A percentile compares a stretch with the other conserved stretches of the same genome.
Evolutionary conservation across 768 basidiomycete species (phyloP).

Genomic region (Pisolithus microcarpus): DNA sequence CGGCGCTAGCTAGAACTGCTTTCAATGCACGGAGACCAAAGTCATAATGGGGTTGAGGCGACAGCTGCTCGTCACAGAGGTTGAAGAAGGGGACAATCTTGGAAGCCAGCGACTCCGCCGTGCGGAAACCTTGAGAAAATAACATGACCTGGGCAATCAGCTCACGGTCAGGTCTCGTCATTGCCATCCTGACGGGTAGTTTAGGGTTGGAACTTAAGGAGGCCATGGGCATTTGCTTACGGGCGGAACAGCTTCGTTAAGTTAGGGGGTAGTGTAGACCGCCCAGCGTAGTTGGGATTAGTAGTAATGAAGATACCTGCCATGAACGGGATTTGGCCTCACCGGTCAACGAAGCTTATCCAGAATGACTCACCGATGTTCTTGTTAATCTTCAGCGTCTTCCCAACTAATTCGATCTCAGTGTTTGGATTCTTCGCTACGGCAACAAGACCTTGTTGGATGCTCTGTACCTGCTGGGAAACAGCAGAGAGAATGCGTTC

Average conservation of each 20-base stretch:
- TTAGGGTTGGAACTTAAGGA: conserved; percentile 7
- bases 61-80: conserved; percentile 94
- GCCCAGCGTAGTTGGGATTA: conserved; percentile 97
- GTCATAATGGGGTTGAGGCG: conserved; percentile 97
- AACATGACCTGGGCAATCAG: conserved; percentile 99
- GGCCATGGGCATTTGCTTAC: conserved; percentile 38
- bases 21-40: conserved; percentile 97
- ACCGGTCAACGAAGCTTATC: not conserved
- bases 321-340: conserved; percentile 4
- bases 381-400: conserved; percentile 85
- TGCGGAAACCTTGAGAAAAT: conserved; percentile 98
- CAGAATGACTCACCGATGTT: conserved; percentile 63
- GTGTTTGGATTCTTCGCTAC: conserved; percentile 76
- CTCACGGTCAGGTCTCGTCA: conserved; percentile 97
- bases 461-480: conserved; percentile 97
- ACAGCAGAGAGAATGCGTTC: conserved; percentile 97
- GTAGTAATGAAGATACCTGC: conserved; percentile 96
- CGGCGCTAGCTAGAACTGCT: conserved; percentile 92
- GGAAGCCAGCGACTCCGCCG: conserved; percentile 93
- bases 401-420: conserved; percentile 94
- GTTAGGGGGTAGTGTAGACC: conserved; percentile 83
- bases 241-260: conserved; percentile 90
- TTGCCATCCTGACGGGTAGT: conserved; percentile 70
- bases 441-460: conserved; percentile 89
- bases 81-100: conserved; percentile 99